Percentiles rank a stretch among this genome's conserved stretches.
Conservation (phyloP, 2,329 filamentous ascomycete genomes). For the Claviceps purpurea region DNA sequence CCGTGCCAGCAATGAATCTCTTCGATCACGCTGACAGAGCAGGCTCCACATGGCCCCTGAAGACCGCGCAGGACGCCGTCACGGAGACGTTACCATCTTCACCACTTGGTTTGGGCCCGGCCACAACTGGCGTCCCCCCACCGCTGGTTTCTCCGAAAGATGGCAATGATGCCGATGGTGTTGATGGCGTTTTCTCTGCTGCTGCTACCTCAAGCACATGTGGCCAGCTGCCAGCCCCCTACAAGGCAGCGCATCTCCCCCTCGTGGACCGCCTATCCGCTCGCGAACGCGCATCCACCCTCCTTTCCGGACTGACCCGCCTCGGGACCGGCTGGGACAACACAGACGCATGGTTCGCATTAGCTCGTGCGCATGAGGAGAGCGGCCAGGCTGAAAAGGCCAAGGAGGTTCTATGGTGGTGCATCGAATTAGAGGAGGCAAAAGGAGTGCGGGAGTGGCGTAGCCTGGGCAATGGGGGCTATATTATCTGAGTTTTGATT, state of each 20-base stretch:
- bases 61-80: conserved; percentile 1
- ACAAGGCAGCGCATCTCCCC: conserved; percentile 49
- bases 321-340: conserved; percentile 81
- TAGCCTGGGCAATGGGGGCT: conserved; percentile 52
- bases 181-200: neutral
- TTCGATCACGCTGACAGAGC: neutral
- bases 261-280: conserved; percentile 75
- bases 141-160: conserved; percentile 8
- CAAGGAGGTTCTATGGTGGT: conserved; percentile 94
- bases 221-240: conserved; percentile 35
- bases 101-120: conserved; percentile 33
- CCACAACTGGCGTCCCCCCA: conserved; percentile 10
- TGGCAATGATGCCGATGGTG: conserved; percentile 6
- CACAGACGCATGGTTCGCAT: conserved; percentile 82
- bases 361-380: conserved; percentile 79
- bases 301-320: conserved; percentile 73
- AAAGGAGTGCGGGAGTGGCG: conserved; percentile 69
- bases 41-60: neutral
- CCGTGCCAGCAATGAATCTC: conserved; percentile 30
- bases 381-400: conserved; percentile 76
- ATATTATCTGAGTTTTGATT: conserved; percentile 30
- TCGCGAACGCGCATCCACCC: conserved; percentile 73
- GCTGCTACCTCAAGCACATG: conserved; percentile 9
- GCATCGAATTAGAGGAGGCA: conserved; percentile 83
- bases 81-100: conserved; percentile 23